Evolutionary conservation across 2,329 filamentous ascomycete genomes (phyloP).

Genomic region (Remersonia thermophila): DNA sequence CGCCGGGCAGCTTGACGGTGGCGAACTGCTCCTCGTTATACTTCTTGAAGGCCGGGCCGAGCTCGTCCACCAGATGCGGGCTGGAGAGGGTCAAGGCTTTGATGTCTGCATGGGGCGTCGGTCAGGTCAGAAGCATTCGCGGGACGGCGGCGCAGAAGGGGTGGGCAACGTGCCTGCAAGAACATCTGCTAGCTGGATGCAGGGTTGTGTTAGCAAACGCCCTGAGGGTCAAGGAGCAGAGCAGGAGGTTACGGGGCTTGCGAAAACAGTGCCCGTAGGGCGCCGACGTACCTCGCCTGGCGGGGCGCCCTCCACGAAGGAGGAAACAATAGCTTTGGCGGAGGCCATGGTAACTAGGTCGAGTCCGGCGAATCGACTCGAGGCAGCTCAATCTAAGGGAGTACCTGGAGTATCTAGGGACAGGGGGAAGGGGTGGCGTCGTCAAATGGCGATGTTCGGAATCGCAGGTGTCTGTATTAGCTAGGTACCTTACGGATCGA

Average conservation of each 20-base stretch:
- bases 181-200: conserved; percentile 67
- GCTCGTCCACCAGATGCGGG: conserved; percentile 54
- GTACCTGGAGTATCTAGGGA: no score
- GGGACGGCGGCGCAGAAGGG: background rate
- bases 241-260: no score
- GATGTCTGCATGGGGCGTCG: conserved; percentile 52
- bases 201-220: conserved; percentile 12
- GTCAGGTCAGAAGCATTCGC: conserved; percentile 5
- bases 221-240: no score
- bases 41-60: conserved; percentile 74
- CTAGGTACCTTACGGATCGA: background rate
- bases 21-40: conserved; percentile 95
- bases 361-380: no score
- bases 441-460: no score
- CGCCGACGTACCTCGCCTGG: conserved; percentile 70
- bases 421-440: no score
- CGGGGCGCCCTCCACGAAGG: conserved; percentile 87
- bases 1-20: conserved; percentile 78
- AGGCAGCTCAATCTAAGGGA: no score
- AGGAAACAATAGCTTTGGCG: conserved; percentile 49
- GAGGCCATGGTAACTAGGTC: conserved; percentile 20
- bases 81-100: conserved; percentile 67
- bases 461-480: no score
- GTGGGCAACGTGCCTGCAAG: conserved; percentile 54
- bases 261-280: no score